These are phyloP conservation scores for Lobosporangium transversale DNA, from an alignment of 192 early-diverging fungal genomes.

Conservation along the genomic window DNA sequence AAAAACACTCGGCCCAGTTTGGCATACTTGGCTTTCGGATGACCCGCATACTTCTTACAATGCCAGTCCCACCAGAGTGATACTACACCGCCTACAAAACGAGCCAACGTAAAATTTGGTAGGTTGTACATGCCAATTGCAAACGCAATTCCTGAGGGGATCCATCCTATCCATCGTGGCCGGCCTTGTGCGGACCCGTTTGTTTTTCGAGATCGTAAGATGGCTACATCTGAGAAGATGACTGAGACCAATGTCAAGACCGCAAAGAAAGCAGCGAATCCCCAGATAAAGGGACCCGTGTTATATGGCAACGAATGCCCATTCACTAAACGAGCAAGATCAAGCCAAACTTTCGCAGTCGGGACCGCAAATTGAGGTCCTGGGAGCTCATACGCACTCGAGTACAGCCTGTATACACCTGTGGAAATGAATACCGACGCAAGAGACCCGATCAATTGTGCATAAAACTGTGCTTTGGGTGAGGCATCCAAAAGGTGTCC, in stretches of 20 bases:
- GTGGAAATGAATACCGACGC: constrained; percentile 76
- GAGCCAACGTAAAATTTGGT: constrained; percentile 78
- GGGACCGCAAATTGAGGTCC: constrained; percentile 78
- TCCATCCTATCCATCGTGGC: constrained; percentile 57
- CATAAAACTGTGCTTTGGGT: constrained; percentile 86
- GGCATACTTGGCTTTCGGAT: constrained; percentile 47
- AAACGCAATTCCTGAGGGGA: constrained; percentile 82
- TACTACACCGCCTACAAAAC: constrained; percentile 70
- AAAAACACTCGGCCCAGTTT: constrained; percentile 65
- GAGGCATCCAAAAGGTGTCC: constrained; percentile 87
- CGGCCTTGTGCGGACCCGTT: constrained; percentile 11
- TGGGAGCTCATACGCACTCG: constrained; percentile 70
- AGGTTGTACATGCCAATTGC: constrained; percentile 85
- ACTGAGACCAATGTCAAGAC: constrained; percentile 47
- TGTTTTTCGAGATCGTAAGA: constrained; percentile 7
- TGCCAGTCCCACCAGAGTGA: constrained; percentile 62
- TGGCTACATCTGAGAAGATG: constrained; percentile 34
- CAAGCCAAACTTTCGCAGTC: constrained; percentile 82
- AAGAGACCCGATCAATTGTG: constrained; percentile 82
- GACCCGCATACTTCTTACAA: constrained; percentile 39
- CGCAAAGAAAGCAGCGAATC: constrained; percentile 68
- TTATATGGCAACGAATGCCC: constrained; percentile 75
- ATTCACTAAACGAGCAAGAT: constrained; percentile 81
- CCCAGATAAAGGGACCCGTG: constrained; percentile 67
- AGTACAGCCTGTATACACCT: constrained; percentile 75